A percentile compares a stretch with the other conserved stretches of the same genome.
Conservation (phyloP, 1,284 basidiomycete species). For the Rhodotorula sp. region DNA sequence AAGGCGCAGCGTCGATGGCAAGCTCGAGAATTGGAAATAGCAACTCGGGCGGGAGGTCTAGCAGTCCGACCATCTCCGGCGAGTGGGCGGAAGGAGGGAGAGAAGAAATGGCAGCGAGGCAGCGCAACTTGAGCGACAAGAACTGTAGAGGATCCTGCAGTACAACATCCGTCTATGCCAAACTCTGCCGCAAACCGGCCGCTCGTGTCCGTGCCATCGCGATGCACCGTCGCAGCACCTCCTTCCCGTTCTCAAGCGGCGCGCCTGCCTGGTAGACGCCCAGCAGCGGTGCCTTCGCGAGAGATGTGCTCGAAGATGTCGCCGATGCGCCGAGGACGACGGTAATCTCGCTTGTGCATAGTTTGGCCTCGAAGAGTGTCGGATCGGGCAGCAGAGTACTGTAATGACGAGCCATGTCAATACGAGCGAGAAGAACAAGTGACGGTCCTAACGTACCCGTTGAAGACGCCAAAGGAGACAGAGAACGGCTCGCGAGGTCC, state of each 20-base stretch:
- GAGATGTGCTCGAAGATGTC: background rate
- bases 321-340: slow-evolving; percentile 21
- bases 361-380: slow-evolving; percentile 32
- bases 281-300: slow-evolving; percentile 15
- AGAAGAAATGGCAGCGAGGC: background rate
- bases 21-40: background rate
- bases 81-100: background rate
- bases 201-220: slow-evolving; percentile 27
- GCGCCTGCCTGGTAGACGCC: slow-evolving; percentile 34
- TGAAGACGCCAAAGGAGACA: slow-evolving; percentile 36
- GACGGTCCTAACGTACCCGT: slow-evolving; percentile 19
- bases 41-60: slow-evolving; percentile 16
- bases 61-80: background rate
- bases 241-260: slow-evolving; percentile 14
- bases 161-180: background rate
- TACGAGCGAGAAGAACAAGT: background rate
- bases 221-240: slow-evolving; percentile 26
- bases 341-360: slow-evolving; percentile 34
- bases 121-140: background rate
- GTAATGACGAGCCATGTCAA: background rate
- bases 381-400: slow-evolving; percentile 36
- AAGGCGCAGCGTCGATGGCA: background rate
- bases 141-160: background rate
- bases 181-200: slow-evolving; percentile 9
- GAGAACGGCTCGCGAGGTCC: slow-evolving; percentile 14